Evolutionary conservation across 31 red algal species (phyloP).

Genomic region (Odonthalia washingtoniensis): DNA sequence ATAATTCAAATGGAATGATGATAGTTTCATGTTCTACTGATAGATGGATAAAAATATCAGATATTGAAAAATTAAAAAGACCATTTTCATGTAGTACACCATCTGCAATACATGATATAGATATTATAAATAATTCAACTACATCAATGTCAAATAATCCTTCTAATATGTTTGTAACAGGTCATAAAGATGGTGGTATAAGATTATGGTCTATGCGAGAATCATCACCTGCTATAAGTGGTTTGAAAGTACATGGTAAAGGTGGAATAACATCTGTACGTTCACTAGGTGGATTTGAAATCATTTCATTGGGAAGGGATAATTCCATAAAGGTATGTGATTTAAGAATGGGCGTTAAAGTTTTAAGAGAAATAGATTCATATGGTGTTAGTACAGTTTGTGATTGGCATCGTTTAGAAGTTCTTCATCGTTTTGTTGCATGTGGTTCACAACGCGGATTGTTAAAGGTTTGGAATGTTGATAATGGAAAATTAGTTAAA

Average conservation of each 20-base stretch:
- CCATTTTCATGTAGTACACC: slow-evolving; percentile 47
- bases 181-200: slow-evolving; percentile 65
- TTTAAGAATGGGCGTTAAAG: slow-evolving; percentile 33
- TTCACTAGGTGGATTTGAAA: slow-evolving; percentile 44
- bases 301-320: slow-evolving; percentile 63
- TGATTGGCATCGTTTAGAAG: slow-evolving; percentile 59
- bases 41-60: slow-evolving; percentile 48
- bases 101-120: slow-evolving; percentile 57
- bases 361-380: slow-evolving; percentile 56
- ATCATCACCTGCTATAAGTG: slow-evolving; percentile 26
- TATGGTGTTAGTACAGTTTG: slow-evolving; percentile 36
- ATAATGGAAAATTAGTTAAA: slow-evolving; percentile 59
- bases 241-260: slow-evolving; percentile 52
- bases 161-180: slow-evolving; percentile 40
- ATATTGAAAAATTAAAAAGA: slow-evolving; percentile 52
- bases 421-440: slow-evolving; percentile 43
- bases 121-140: no score
- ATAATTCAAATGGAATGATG: not conserved
- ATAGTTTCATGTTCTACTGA: slow-evolving; percentile 58
- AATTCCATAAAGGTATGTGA: slow-evolving; percentile 48
- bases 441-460: slow-evolving; percentile 44
- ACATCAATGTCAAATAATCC: not conserved
- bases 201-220: slow-evolving; percentile 58
- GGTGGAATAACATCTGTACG: slow-evolving; percentile 45
- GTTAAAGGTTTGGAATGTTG: slow-evolving; percentile 55